phyloP scores from a whole-genome alignment of 2,329 filamentous ascomycete species.

The Pyrenochaeta sp. region DNA sequence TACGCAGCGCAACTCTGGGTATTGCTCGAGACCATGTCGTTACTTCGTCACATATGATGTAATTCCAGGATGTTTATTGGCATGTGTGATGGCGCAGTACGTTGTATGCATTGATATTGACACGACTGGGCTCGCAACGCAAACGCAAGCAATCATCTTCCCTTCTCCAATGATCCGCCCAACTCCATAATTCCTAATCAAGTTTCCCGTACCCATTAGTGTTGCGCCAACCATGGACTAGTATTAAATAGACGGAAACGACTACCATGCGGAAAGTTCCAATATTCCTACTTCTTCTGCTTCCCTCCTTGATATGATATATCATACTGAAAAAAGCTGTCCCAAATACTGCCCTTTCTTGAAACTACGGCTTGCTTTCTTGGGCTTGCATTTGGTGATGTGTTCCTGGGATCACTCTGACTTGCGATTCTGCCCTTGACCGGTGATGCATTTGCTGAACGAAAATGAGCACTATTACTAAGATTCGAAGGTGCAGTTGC shows the following conservation, averaged over 20 bases:
- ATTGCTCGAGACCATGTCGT: too few species aligned
- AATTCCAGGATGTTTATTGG: too few species aligned
- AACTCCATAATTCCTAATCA: too few species aligned
- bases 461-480: constrained; percentile 12
- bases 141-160: too few species aligned
- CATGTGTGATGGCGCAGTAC: too few species aligned
- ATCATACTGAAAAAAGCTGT: constrained; percentile 50
- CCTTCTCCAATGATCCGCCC: too few species aligned
- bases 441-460: constrained; percentile 20
- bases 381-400: constrained; percentile 25
- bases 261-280: too few species aligned
- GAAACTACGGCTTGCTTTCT: constrained; percentile 23
- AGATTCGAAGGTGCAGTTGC: constrained; percentile 18
- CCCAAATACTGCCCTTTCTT: constrained; percentile 46
- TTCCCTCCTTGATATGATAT: constrained; percentile 49
- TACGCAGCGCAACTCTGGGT: too few species aligned
- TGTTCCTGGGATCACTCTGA: constrained; percentile 22
- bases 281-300: constrained; percentile 32
- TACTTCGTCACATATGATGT: too few species aligned
- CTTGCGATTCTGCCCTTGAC: constrained; percentile 24
- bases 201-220: not conserved
- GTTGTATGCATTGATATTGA: too few species aligned
- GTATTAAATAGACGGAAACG: too few species aligned
- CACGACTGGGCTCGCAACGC: too few species aligned
- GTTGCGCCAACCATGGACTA: constrained; percentile 7